These are phyloP conservation scores for Cucumis melo DNA, from an alignment of 306 rosid genomes.

Conservation along the genomic window DNA sequence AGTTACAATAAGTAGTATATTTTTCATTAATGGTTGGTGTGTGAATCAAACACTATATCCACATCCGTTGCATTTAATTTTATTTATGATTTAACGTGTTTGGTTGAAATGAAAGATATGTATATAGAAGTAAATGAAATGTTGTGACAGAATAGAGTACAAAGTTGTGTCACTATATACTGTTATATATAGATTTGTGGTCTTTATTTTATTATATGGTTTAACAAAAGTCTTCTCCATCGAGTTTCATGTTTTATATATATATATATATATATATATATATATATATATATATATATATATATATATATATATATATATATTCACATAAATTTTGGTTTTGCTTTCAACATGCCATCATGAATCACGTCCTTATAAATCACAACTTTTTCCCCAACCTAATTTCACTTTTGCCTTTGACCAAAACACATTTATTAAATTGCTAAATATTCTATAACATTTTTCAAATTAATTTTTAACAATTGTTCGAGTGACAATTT, in stretches of 20 bases:
- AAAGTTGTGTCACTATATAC: not conserved
- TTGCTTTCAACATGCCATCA: not conserved
- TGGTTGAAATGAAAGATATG: not conserved
- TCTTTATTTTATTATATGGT: not conserved
- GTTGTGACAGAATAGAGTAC: not conserved
- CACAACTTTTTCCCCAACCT: not conserved
- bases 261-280: no score
- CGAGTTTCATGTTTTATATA: not conserved
- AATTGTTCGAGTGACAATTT: no score
- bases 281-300: no score
- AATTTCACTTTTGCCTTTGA: not conserved
- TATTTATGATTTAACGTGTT: not conserved
- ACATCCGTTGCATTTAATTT: not conserved
- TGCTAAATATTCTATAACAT: no score
- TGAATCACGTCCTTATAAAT: not conserved
- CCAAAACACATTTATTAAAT: no score
- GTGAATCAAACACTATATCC: not conserved
- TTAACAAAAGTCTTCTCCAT: not conserved
- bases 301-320: no score
- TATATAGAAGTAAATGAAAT: no score
- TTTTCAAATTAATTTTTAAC: no score
- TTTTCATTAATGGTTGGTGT: not conserved
- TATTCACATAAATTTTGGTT: not conserved
- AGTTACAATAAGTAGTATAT: no score
- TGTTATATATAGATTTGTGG: not conserved